Base-by-base conservation (phyloP, 768 basidiomycete species). In the Rhizopogon rudus region DNA sequence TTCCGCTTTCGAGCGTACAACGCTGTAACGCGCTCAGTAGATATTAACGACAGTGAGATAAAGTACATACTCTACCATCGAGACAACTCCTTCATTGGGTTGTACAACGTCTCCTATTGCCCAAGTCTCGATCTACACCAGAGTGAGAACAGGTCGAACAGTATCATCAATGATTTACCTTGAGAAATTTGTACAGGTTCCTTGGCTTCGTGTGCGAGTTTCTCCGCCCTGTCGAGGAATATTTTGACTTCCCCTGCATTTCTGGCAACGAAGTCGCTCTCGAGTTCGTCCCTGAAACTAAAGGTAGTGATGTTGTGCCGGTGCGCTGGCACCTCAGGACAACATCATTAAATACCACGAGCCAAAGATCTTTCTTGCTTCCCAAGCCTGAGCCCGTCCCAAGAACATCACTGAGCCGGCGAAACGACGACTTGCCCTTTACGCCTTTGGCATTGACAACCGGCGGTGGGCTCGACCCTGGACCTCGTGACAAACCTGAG, bases 311-410 rank as follows among this genome's bases (percentile, higher is more conserved):
- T 0, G 97, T 99, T 6, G 87, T 87, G 9, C 97, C 96, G 2
- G 87, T 89, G 52, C 91, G 80, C 63, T 94, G 91, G 68, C 95
- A 98, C 44, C 93, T 82, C 39, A 99, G 72, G 5, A 93, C 87
- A 44, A 99, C 96, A 65, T 99, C 97, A 54, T 94, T 95, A 77
- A 99, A 98, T 13, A 87, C 83, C 2, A 99, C 91, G 53, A 95
- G 79, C 97, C 97, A 99, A 43, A 93, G 65, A 62, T 99, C 96
- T 65, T 87, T 86, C 75, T 88, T 91, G 33, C 87, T 63, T 66
- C 86, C 76, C 29, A 81, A 54, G n/a, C 77, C 77, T 42, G 76
- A 75, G 12, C 78, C 70, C 0, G 79, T 71, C 54, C 85, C 77
- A 37, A 97, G 77, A n/a, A 93, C 91, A 63, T 97, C 94, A 65